phyloP scores from a whole-genome alignment of 306 rosid genomes.

The Adenanthera pavonina region DNA sequence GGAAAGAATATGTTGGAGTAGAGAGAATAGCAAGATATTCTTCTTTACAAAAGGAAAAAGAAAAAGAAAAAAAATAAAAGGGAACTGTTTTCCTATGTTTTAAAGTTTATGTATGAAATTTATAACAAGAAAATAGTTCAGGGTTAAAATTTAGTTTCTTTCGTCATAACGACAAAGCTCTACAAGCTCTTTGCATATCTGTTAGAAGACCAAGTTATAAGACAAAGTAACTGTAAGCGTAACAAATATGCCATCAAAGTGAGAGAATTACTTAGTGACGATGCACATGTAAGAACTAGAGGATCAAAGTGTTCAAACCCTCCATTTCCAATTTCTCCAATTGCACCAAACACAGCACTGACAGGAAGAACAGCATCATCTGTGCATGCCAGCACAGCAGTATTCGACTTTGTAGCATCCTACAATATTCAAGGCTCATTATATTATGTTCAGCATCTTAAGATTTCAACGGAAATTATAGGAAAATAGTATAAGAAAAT shows the following conservation, averaged over 20 bases:
- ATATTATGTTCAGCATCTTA: not conserved
- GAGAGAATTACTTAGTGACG: slow-evolving; percentile 55
- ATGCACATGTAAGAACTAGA: slow-evolving; percentile 59
- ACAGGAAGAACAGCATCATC: slow-evolving; percentile 64
- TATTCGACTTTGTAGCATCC: slow-evolving; percentile 48
- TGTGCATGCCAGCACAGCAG: slow-evolving; percentile 64
- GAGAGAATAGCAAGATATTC: too few species aligned
- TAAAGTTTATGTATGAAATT: not conserved
- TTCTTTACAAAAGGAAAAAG: not conserved
- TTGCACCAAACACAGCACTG: slow-evolving; percentile 50
- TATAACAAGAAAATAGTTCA: not conserved
- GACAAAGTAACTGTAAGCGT: not conserved
- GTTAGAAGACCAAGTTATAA: not conserved
- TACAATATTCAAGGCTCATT: slow-evolving; percentile 25
- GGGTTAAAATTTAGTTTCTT: not conserved
- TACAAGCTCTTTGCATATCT: not conserved
- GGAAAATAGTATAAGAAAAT: not conserved
- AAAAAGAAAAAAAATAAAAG: not conserved
- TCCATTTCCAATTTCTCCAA: slow-evolving; percentile 51
- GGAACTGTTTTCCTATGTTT: not conserved
- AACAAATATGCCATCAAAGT: not conserved
- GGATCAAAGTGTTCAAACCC: slow-evolving; percentile 54
- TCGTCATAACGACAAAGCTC: not conserved
- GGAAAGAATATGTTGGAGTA: too few species aligned
- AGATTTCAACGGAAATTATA: not conserved